Evolutionary conservation across 2,329 filamentous ascomycete genomes (phyloP).

Genomic region (Colletotrichum musae): DNA sequence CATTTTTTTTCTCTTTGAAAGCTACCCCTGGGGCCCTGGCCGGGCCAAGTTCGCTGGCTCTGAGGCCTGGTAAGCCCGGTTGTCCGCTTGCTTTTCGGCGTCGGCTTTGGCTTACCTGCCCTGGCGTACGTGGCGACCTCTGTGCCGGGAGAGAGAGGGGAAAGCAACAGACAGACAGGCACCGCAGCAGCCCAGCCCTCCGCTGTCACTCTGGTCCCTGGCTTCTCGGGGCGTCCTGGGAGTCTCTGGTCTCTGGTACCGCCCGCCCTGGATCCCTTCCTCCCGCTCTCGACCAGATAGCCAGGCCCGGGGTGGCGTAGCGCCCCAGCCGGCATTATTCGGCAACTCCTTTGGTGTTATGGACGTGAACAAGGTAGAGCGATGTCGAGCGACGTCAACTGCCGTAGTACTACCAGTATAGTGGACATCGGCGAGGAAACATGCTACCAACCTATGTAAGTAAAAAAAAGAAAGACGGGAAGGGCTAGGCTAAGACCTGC

Average conservation of each 20-base stretch:
- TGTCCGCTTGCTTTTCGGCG: conserved; percentile 23
- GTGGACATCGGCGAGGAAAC: neutral
- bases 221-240: neutral
- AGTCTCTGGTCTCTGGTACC: conserved; percentile 1
- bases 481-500: no score
- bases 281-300: neutral
- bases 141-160: conserved; percentile 1
- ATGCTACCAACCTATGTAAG: no score
- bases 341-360: conserved; percentile 2
- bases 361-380: neutral
- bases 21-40: neutral
- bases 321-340: conserved; percentile 12
- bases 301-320: neutral
- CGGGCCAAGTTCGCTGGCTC: neutral
- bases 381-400: neutral
- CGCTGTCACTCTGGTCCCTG: neutral
- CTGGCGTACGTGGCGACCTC: conserved; percentile 3
- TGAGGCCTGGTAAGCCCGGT: neutral
- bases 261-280: conserved; percentile 6
- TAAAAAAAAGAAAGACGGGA: no score
- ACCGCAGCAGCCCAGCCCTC: neutral
- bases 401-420: no score
- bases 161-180: neutral
- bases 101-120: conserved; percentile 2
- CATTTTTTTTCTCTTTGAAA: conserved; percentile 4